A percentile compares a stretch with the other conserved stretches of the same genome.
Evolutionary conservation across 495 filamentous ascomycete genomes (phyloP).

Genomic region (Penicillium riverlandense): DNA sequence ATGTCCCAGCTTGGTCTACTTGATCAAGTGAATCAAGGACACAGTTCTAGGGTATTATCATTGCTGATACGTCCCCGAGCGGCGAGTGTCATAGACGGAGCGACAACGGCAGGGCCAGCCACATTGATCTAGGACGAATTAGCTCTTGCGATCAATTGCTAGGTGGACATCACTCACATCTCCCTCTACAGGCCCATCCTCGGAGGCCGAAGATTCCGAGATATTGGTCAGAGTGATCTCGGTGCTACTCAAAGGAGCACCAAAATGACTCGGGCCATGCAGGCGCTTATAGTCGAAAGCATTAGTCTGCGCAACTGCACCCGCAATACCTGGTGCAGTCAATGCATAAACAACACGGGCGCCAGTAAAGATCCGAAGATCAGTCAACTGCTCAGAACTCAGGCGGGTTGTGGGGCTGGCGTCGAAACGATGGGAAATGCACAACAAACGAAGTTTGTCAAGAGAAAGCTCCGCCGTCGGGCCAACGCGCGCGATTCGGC

Average conservation of each 20-base stretch:
- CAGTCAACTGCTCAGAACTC: conserved; percentile 60
- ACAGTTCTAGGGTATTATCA: conserved; percentile 35
- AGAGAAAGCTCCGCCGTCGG: conserved; percentile 58
- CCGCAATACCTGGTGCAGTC: conserved; percentile 73
- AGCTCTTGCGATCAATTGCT: background rate
- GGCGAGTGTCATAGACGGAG: conserved; percentile 20
- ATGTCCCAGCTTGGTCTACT: background rate
- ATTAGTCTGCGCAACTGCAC: conserved; percentile 75
- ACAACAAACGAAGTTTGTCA: conserved; percentile 58
- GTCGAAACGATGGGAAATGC: conserved; percentile 32
- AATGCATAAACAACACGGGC: conserved; percentile 81
- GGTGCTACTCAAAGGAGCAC: conserved; percentile 67
- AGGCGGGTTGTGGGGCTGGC: conserved; percentile 35
- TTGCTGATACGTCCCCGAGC: conserved; percentile 28
- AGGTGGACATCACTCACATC: conserved; percentile 40
- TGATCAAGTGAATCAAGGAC: background rate
- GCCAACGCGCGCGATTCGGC: conserved; percentile 45
- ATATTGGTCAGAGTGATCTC: conserved; percentile 62
- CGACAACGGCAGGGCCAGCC: conserved; percentile 33
- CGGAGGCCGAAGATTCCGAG: conserved; percentile 53
- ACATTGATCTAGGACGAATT: conserved; percentile 25
- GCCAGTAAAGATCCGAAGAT: conserved; percentile 72
- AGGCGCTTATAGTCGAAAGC: conserved; percentile 78
- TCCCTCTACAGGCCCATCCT: conserved; percentile 40
- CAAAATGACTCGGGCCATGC: conserved; percentile 62